These are phyloP conservation scores for Exserohilum rostratum DNA, from an alignment of 2,329 filamentous ascomycete genomes.

Conservation along the genomic window DNA sequence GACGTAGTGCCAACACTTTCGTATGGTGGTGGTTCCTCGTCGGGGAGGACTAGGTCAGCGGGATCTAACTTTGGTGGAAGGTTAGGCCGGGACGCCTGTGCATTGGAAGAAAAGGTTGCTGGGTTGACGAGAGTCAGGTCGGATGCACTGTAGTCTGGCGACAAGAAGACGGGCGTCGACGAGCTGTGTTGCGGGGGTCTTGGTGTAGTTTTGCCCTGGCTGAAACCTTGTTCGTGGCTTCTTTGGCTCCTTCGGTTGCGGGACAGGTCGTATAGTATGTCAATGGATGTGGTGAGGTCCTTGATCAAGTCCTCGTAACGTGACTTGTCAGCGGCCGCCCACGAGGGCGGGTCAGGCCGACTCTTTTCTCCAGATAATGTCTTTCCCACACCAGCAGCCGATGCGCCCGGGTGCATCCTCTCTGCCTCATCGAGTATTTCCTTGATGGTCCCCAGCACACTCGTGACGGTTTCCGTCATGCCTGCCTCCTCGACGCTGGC, in stretches of 20 bases:
- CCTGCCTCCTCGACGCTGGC: constrained; percentile 71
- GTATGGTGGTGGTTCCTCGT: constrained; percentile 57
- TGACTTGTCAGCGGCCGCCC: constrained; percentile 70
- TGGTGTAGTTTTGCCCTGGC: constrained; percentile 27
- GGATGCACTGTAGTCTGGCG: constrained; percentile 48
- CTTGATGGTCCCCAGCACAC: constrained; percentile 80
- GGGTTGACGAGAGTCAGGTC: constrained; percentile 54
- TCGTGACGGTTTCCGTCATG: constrained; percentile 76
- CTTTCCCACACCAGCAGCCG: constrained; percentile 40
- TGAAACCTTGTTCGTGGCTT: constrained; percentile 20
- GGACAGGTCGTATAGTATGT: constrained; percentile 79
- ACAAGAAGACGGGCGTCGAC: constrained; percentile 35
- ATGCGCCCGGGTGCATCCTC: constrained; percentile 65
- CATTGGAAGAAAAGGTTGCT: constrained; percentile 38
- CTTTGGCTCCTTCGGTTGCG: constrained; percentile 62
- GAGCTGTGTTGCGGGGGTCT: constrained; percentile 25
- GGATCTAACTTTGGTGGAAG: constrained; percentile 54
- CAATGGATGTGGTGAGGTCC: constrained; percentile 77
- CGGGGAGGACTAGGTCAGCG: constrained; percentile 51
- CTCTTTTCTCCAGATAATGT: constrained; percentile 46
- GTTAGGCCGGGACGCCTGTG: constrained; percentile 26
- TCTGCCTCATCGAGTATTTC: constrained; percentile 79
- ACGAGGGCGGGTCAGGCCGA: constrained; percentile 43
- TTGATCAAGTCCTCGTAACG: constrained; percentile 76
- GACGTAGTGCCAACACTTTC: constrained; percentile 54